These are phyloP conservation scores for Rutstroemia sydowiana DNA, from an alignment of 2,329 filamentous ascomycete genomes.

Conservation along the genomic window DNA sequence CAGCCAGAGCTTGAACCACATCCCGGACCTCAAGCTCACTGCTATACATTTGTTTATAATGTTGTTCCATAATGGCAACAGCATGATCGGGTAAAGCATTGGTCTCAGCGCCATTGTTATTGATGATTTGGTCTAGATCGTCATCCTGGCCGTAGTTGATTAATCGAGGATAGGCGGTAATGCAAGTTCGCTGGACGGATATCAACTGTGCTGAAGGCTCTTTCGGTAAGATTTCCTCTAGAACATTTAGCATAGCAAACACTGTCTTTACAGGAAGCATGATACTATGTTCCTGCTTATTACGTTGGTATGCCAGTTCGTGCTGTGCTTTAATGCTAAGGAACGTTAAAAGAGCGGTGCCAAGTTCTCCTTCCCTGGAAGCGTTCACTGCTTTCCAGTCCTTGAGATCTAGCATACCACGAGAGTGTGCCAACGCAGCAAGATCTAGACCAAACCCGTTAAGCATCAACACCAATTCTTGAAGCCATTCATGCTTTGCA, in stretches of 20 bases:
- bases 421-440: slow-evolving; percentile 75
- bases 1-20: slow-evolving; percentile 75
- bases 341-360: slow-evolving; percentile 68
- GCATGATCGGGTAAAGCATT: slow-evolving; percentile 73
- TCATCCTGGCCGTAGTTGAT: slow-evolving; percentile 81
- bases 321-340: slow-evolving; percentile 76
- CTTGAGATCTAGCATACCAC: slow-evolving; percentile 70
- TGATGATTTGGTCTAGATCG: slow-evolving; percentile 85
- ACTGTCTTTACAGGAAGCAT: slow-evolving; percentile 82
- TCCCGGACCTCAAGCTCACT: slow-evolving; percentile 79
- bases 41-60: slow-evolving; percentile 97
- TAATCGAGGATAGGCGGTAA: slow-evolving; percentile 84
- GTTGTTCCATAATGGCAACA: slow-evolving; percentile 89
- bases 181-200: slow-evolving; percentile 74
- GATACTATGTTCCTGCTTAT: slow-evolving; percentile 54
- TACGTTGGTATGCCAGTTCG: slow-evolving; percentile 67
- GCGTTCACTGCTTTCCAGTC: slow-evolving; percentile 71
- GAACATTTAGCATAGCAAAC: slow-evolving; percentile 67
- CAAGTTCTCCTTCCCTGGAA: slow-evolving; percentile 60
- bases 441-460: slow-evolving; percentile 86
- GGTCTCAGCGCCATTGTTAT: slow-evolving; percentile 72
- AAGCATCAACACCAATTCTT: slow-evolving; percentile 54
- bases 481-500: slow-evolving; percentile 74
- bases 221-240: slow-evolving; percentile 62
- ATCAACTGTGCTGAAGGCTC: slow-evolving; percentile 62